Conservation (phyloP, 2,329 filamentous ascomycete species). For the Aspergillus ruber region DNA sequence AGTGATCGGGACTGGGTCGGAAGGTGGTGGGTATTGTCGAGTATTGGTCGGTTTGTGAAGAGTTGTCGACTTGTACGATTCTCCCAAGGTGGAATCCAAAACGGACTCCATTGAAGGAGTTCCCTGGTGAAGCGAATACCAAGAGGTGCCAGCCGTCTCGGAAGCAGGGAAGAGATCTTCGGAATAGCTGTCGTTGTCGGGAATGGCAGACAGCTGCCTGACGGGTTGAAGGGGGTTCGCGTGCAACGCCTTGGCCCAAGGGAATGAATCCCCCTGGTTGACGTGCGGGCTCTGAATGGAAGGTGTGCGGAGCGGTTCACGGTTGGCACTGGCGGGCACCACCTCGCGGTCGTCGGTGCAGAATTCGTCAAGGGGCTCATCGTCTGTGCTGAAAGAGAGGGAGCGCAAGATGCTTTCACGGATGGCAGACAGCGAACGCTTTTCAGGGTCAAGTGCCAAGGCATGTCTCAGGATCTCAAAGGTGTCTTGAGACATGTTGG, state of each 20-base stretch:
- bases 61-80: slow-evolving; percentile 70
- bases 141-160: slow-evolving; percentile 58
- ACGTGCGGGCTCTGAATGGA: slow-evolving; percentile 84
- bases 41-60: slow-evolving; percentile 38
- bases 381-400: slow-evolving; percentile 86
- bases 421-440: slow-evolving; percentile 72
- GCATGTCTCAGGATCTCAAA: slow-evolving; percentile 89
- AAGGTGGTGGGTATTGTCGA: slow-evolving; percentile 40
- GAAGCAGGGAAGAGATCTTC: slow-evolving; percentile 83
- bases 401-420: slow-evolving; percentile 72
- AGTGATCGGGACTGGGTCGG: slow-evolving; percentile 65
- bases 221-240: slow-evolving; percentile 63
- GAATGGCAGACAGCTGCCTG: slow-evolving; percentile 82
- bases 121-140: slow-evolving; percentile 70
- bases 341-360: slow-evolving; percentile 73
- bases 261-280: slow-evolving; percentile 73
- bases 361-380: slow-evolving; percentile 89
- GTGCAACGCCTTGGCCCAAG: slow-evolving; percentile 88
- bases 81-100: slow-evolving; percentile 72
- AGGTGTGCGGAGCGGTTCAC: slow-evolving; percentile 90
- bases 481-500: slow-evolving; percentile 96
- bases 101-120: slow-evolving; percentile 80
- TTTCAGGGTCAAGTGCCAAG: slow-evolving; percentile 83
- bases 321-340: slow-evolving; percentile 74
- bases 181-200: slow-evolving; percentile 67